Conservation (phyloP, 2,329 filamentous ascomycete species). For the Colletotrichum endophyticum region DNA sequence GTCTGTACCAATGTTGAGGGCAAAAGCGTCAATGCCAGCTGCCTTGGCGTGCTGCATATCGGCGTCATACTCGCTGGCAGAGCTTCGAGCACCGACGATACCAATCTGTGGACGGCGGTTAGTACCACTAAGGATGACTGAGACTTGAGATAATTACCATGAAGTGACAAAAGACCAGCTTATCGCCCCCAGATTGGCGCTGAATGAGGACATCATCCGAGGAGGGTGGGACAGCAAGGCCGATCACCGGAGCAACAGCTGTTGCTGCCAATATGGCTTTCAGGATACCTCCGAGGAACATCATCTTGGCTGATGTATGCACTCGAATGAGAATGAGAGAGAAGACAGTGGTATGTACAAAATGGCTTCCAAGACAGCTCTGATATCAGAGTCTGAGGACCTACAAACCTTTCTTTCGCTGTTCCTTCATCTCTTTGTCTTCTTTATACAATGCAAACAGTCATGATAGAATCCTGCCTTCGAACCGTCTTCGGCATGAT, state of each 20-base stretch:
- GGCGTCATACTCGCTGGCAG: constrained; percentile 47
- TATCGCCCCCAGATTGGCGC: background rate
- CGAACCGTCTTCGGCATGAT: background rate
- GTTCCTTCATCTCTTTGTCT: background rate
- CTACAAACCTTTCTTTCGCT: background rate
- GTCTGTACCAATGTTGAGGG: constrained; percentile 54
- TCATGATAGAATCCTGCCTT: background rate
- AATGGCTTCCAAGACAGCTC: background rate
- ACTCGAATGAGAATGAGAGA: background rate
- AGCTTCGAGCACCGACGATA: constrained; percentile 46
- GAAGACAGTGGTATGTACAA: background rate
- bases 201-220: background rate
- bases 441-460: background rate
- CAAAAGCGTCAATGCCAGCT: constrained; percentile 50
- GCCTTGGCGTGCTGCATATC: constrained; percentile 50
- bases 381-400: background rate
- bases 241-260: background rate
- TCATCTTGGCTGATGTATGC: background rate
- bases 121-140: background rate
- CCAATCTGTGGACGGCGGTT: constrained; percentile 38
- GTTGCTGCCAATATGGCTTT: background rate
- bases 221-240: background rate
- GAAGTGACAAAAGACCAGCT: constrained; percentile 47
- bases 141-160: constrained; percentile 33
- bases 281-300: background rate